These are phyloP conservation scores for Monosporascus ibericus DNA, from an alignment of 2,329 filamentous ascomycete genomes.

Conservation along the genomic window DNA sequence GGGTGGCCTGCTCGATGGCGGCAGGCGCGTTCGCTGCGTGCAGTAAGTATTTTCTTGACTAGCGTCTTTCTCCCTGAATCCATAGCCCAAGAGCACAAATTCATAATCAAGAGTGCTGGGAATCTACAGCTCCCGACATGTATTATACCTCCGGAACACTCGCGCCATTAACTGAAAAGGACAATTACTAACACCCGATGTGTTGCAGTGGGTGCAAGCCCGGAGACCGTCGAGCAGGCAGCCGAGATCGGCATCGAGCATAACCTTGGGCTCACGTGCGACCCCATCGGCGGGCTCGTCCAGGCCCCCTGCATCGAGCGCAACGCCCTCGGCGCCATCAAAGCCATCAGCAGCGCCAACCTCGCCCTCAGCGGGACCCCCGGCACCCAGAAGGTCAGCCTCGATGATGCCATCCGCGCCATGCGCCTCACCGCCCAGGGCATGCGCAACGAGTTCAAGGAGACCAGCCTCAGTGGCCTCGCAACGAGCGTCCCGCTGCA, in stretches of 20 bases:
- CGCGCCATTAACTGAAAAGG: no score
- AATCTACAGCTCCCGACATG: no score
- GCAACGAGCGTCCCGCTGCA: constrained; percentile 45
- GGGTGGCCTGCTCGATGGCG: constrained; percentile 46
- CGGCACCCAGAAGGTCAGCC: constrained; percentile 40
- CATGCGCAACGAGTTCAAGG: constrained; percentile 49
- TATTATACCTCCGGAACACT: no score
- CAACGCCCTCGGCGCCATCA: constrained; percentile 44
- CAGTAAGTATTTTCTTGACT: constrained; percentile 11
- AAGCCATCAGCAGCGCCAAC: constrained; percentile 45
- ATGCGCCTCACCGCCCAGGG: constrained; percentile 45
- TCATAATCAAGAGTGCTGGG: no score
- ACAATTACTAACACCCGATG: no score
- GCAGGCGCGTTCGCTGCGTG: constrained; percentile 44
- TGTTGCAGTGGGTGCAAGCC: constrained; percentile 35
- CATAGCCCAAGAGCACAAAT: no score
- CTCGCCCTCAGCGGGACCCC: constrained; percentile 38
- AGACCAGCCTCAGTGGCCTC: constrained; percentile 43
- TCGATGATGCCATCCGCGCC: constrained; percentile 44
- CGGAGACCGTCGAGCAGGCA: constrained; percentile 44
- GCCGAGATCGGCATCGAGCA: constrained; percentile 49
- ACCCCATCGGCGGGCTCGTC: constrained; percentile 44
- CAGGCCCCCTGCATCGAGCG: constrained; percentile 47
- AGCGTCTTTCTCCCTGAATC: no score
- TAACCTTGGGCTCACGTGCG: constrained; percentile 44